Conservation (phyloP, 495 filamentous ascomycete species). For the Aspergillus cristatus region DNA sequence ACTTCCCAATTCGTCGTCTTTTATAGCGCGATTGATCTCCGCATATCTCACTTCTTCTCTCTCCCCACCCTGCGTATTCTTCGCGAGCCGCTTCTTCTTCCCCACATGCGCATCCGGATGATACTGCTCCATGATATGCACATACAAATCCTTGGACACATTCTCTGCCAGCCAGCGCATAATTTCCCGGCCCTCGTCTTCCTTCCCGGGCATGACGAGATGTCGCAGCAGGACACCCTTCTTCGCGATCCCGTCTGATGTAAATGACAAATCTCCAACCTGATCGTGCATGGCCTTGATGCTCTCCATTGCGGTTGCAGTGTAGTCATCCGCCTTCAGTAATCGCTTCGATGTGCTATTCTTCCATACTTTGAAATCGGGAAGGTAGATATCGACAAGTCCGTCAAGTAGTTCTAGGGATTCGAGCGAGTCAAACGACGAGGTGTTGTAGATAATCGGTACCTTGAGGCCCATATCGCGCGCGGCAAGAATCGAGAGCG, state of each 20-base stretch:
- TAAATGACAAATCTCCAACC: constrained; percentile 70
- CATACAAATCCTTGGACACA: constrained; percentile 58
- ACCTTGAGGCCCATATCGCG: constrained; percentile 53
- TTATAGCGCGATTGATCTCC: constrained; percentile 66
- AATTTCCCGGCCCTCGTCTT: constrained; percentile 57
- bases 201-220: constrained; percentile 69
- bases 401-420: constrained; percentile 61
- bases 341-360: constrained; percentile 51
- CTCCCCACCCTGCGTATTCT: constrained; percentile 8
- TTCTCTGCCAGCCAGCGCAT: constrained; percentile 60
- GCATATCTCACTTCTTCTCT: constrained; percentile 51
- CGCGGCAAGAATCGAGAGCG: constrained; percentile 58
- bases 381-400: constrained; percentile 67
- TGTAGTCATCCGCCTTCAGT: constrained; percentile 66
- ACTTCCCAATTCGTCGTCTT: constrained; percentile 47
- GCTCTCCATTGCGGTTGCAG: constrained; percentile 55
- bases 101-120: constrained; percentile 68
- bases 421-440: constrained; percentile 60
- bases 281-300: constrained; percentile 67
- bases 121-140: constrained; percentile 74
- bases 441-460: constrained; percentile 73
- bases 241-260: constrained; percentile 64
- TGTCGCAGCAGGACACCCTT: constrained; percentile 63
- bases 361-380: constrained; percentile 73
- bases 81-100: constrained; percentile 38